A percentile compares a stretch with the other conserved stretches of the same genome.
phyloP scores from a whole-genome alignment of 1,284 basidiomycete genomes.

The Sporisorium iseilematis-ciliati region DNA sequence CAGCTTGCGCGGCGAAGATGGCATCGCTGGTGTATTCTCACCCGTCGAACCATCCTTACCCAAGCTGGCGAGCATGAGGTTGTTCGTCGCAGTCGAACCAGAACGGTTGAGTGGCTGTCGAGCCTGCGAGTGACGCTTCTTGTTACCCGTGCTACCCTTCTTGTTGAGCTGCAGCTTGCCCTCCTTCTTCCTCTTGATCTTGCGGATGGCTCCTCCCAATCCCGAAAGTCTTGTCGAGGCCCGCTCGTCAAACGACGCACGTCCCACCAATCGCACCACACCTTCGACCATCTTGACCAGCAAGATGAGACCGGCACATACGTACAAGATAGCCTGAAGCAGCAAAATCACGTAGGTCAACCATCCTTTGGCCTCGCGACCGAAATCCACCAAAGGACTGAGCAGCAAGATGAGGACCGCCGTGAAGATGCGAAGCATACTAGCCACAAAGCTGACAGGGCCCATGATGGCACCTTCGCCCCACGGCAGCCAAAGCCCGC shows the following conservation, averaged over 20 bases:
- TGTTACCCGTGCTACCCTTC: slow-evolving; percentile 19
- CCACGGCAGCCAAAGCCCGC: slow-evolving; percentile 85
- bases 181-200: slow-evolving; percentile 50
- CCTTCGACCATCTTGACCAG: slow-evolving; percentile 87
- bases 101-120: slow-evolving; percentile 26
- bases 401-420: slow-evolving; percentile 90
- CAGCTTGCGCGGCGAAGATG: slow-evolving; percentile 33
- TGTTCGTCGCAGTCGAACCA: slow-evolving; percentile 31
- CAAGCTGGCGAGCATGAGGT: slow-evolving; percentile 31
- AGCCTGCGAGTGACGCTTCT: slow-evolving; percentile 18
- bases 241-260: slow-evolving; percentile 82
- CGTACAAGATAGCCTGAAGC: slow-evolving; percentile 85
- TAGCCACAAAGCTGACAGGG: slow-evolving; percentile 88
- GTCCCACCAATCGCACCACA: slow-evolving; percentile 80
- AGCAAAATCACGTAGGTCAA: slow-evolving; percentile 90
- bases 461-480: slow-evolving; percentile 96
- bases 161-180: slow-evolving; percentile 52
- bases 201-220: slow-evolving; percentile 56
- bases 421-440: slow-evolving; percentile 87
- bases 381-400: slow-evolving; percentile 78
- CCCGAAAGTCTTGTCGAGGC: slow-evolving; percentile 51
- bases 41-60: slow-evolving; percentile 34
- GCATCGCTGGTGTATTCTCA: slow-evolving; percentile 22
- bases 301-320: slow-evolving; percentile 83
- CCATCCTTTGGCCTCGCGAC: slow-evolving; percentile 76